phyloP scores from a whole-genome alignment of 2,329 filamentous ascomycete species.

The Claviceps sp. region DNA sequence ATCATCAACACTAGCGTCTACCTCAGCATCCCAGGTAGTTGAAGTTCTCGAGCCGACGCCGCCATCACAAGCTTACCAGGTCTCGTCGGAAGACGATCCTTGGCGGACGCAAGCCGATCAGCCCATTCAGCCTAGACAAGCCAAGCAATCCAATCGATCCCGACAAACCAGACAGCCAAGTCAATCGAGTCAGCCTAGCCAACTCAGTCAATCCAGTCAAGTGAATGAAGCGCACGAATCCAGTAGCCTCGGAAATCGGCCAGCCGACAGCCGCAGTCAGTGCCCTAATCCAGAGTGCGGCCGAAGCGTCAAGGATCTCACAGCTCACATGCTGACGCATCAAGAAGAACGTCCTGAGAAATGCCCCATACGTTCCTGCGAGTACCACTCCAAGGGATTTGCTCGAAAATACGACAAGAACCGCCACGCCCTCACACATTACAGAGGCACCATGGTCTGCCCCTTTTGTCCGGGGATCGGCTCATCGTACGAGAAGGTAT shows the following conservation, averaged over 20 bases:
- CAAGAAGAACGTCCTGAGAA: constrained; percentile 90
- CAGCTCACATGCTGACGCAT: constrained; percentile 94
- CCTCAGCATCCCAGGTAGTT: neutral
- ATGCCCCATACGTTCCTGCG: constrained; percentile 84
- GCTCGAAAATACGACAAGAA: constrained; percentile 98
- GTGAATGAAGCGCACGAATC: too few relatives aligned
- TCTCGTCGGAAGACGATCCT: constrained; percentile 9
- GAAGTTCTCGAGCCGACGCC: constrained; percentile 7
- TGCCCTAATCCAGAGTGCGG: constrained; percentile 46
- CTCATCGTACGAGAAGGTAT: constrained; percentile 81
- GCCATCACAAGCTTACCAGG: constrained; percentile 2
- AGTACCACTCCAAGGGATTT: constrained; percentile 89
- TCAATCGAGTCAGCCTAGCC: too few relatives aligned
- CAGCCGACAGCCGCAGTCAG: constrained; percentile 28
- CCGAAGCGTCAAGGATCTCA: constrained; percentile 47
- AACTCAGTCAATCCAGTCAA: too few relatives aligned
- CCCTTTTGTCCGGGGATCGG: constrained; percentile 87
- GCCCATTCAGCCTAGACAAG: constrained; percentile 2
- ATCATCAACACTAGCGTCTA: neutral
- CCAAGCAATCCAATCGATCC: too few relatives aligned
- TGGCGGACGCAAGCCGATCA: constrained; percentile 14
- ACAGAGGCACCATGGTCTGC: constrained; percentile 96
- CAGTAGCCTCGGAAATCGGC: constrained; percentile 11
- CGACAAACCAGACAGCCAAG: too few relatives aligned
- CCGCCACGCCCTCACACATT: constrained; percentile 87